phyloP scores from a whole-genome alignment of 2,329 filamentous ascomycete species.

The Alternaria viburni region DNA sequence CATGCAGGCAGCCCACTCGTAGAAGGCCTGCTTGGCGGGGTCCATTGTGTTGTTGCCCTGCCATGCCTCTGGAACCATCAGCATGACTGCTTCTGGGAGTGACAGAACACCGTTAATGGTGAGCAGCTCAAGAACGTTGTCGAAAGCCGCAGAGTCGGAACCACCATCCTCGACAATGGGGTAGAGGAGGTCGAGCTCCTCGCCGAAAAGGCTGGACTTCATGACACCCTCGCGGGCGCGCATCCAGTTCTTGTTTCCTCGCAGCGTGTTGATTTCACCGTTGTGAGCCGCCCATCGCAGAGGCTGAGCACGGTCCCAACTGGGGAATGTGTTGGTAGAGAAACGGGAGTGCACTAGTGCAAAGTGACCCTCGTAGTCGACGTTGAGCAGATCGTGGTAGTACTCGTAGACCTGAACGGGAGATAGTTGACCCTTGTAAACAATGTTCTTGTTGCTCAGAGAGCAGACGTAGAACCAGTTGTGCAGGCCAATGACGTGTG shows the following conservation, averaged over 20 bases:
- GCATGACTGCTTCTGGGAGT: conserved; percentile 94
- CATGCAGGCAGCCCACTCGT: conserved; percentile 97
- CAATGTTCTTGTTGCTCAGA: conserved; percentile 96
- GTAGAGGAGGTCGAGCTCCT: conserved; percentile 88
- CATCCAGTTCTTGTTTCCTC: conserved; percentile 99
- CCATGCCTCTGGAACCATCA: conserved; percentile 98
- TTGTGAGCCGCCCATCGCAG: conserved; percentile 97
- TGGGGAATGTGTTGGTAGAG: conserved; percentile 97
- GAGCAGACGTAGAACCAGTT: conserved; percentile 99
- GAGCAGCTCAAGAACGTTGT: conserved; percentile 92
- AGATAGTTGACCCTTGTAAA: conserved; percentile 96
- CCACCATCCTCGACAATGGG: conserved; percentile 96
- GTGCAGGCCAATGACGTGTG: conserved; percentile 90
- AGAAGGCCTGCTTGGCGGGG: conserved; percentile 93
- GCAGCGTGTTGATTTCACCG: conserved; percentile 96
- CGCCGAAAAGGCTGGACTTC: conserved; percentile 89
- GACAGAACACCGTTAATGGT: conserved; percentile 96
- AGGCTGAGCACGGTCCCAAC: conserved; percentile 96
- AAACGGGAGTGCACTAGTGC: conserved; percentile 96
- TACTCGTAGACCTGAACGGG: conserved; percentile 97
- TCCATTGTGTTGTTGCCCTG: conserved; percentile 93
- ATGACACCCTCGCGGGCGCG: conserved; percentile 93
- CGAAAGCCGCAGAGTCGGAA: conserved; percentile 95
- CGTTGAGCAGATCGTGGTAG: conserved; percentile 95
- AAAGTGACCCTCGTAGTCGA: conserved; percentile 97